Evolutionary conservation across 108 stramenopile species (phyloP).

Genomic region (Asterionellopsis glacialis): DNA sequence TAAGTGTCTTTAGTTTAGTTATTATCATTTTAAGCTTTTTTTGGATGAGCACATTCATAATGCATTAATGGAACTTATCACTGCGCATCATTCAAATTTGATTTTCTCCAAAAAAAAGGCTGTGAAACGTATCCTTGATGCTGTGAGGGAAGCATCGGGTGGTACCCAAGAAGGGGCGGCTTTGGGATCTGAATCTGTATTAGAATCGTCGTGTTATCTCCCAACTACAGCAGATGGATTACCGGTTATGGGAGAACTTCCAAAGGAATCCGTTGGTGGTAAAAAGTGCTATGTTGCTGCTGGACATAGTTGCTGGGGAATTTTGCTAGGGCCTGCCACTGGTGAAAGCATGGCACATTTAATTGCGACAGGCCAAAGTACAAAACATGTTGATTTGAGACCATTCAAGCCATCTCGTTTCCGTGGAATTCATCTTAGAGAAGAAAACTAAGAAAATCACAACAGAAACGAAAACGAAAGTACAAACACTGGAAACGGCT

Average conservation of each 20-base stretch:
- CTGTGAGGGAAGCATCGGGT: constrained; percentile 26
- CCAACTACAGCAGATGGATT: constrained; percentile 61
- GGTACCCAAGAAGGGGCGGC: background rate
- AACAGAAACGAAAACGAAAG: too few species aligned
- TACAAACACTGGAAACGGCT: too few species aligned
- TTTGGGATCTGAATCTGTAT: constrained; percentile 4
- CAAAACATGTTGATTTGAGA: constrained; percentile 17
- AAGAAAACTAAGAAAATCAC: too few species aligned
- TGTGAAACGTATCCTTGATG: constrained; percentile 16
- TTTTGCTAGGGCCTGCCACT: constrained; percentile 78
- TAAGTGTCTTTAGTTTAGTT: too few species aligned
- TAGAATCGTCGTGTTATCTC: constrained; percentile 48
- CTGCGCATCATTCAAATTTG: too few species aligned
- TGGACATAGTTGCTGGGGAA: constrained; percentile 90
- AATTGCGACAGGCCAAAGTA: constrained; percentile 43
- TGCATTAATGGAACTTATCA: too few species aligned
- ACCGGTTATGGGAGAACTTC: constrained; percentile 75
- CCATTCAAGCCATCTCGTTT: constrained; percentile 33
- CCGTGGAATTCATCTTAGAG: background rate
- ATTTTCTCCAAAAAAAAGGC: background rate
- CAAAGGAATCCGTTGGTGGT: constrained; percentile 18
- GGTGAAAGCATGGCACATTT: constrained; percentile 78
- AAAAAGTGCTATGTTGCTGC: constrained; percentile 56
- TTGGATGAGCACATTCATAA: too few species aligned
- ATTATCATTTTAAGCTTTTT: too few species aligned